Percentiles rank a stretch among this genome's conserved stretches.
These are phyloP conservation scores for Symbiodinium natans DNA, from an alignment of 73 alveolate genomes.

Conservation along the genomic window DNA sequence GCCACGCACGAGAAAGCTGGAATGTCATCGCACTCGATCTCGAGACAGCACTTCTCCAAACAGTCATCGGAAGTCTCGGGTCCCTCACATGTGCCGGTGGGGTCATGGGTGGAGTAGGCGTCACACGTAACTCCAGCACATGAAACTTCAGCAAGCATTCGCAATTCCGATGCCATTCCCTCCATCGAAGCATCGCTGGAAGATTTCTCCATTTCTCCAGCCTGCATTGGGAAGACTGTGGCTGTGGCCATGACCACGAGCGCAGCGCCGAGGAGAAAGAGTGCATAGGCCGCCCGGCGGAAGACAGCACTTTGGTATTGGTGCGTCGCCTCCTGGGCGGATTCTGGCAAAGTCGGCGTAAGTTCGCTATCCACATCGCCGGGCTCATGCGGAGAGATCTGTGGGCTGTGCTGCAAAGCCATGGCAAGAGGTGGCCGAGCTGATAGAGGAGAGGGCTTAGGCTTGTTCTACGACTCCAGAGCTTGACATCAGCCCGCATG, in stretches of 20 bases:
- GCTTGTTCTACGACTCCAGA: too few relatives aligned
- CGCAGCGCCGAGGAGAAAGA: not conserved
- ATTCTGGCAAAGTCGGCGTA: not conserved
- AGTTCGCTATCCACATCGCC: slow-evolving; percentile 1
- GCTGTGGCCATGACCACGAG: not conserved
- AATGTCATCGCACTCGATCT: slow-evolving; percentile 17
- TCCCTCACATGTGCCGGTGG: not conserved
- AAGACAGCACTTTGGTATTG: not conserved
- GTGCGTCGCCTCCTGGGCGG: not conserved
- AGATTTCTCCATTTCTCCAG: not conserved
- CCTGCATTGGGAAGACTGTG: not conserved
- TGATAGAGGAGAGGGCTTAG: too few relatives aligned
- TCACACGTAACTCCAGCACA: not conserved
- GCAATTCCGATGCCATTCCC: too few relatives aligned
- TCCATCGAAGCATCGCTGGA: not conserved
- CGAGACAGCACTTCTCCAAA: slow-evolving; percentile 26
- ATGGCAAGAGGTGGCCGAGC: not conserved
- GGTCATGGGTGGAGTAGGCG: not conserved
- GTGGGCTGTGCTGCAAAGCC: not conserved
- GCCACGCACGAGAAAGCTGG: not conserved
- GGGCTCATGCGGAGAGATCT: too few relatives aligned
- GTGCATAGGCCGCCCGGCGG: not conserved
- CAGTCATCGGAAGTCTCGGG: slow-evolving; percentile 23
- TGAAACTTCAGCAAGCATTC: not conserved
- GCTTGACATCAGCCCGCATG: too few relatives aligned